These are phyloP conservation scores for Pseudopyricularia javanii DNA, from an alignment of 2,329 filamentous ascomycete species.

Conservation along the genomic window DNA sequence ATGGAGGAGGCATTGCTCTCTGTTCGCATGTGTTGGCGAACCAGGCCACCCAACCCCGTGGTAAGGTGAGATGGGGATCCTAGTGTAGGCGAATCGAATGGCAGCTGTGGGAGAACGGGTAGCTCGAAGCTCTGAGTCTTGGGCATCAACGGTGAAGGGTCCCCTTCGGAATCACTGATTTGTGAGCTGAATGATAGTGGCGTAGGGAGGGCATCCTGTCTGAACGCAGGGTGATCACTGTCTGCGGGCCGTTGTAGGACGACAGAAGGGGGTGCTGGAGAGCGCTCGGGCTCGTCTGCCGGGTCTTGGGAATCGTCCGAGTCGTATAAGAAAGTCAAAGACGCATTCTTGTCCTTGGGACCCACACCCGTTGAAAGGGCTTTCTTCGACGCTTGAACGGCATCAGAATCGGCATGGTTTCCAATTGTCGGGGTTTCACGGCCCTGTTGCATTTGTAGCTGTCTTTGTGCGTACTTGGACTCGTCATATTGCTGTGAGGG, in stretches of 20 bases:
- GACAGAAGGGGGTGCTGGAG: constrained; percentile 19
- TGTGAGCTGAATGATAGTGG: constrained; percentile 23
- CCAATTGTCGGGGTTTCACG: constrained; percentile 47
- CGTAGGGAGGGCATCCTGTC: constrained; percentile 29
- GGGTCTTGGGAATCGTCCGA: constrained; percentile 17
- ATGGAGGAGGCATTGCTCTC: constrained; percentile 75
- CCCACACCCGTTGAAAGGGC: constrained; percentile 14
- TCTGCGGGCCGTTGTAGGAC: constrained; percentile 36
- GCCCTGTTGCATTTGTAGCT: constrained; percentile 68
- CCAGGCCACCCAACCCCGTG: constrained; percentile 64
- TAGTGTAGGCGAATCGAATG: constrained; percentile 63
- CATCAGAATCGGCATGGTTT: constrained; percentile 31
- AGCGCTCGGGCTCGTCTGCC: constrained; percentile 1
- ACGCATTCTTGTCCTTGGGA: constrained; percentile 18
- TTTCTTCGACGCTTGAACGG: constrained; percentile 18
- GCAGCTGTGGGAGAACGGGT: constrained; percentile 10
- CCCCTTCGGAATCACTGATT: constrained; percentile 5
- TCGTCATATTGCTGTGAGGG: constrained; percentile 71
- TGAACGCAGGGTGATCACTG: constrained; percentile 40
- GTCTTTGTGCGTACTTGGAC: constrained; percentile 69
- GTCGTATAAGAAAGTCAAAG: constrained; percentile 31
- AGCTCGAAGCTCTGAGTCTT: constrained; percentile 7
- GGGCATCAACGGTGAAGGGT: constrained; percentile 10
- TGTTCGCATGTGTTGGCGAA: constrained; percentile 71
- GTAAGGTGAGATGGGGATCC: constrained; percentile 37